These are phyloP conservation scores for Sanguinoderma infundibulare DNA, from an alignment of 1,284 basidiomycete species.

Conservation along the genomic window DNA sequence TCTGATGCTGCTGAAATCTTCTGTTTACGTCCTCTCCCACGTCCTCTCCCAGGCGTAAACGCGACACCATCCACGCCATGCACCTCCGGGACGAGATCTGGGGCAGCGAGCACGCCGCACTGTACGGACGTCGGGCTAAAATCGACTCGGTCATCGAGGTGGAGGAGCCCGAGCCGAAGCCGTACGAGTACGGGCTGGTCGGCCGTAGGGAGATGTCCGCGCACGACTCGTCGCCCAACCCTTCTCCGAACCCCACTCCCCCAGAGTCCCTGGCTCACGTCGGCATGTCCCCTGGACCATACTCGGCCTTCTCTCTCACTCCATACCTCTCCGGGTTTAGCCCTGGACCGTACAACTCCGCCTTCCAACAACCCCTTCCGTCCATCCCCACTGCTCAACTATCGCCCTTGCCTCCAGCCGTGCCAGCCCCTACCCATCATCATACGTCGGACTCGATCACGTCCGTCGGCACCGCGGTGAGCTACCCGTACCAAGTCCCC, in stretches of 20 bases:
- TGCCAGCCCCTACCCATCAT: background rate
- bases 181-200: conserved; percentile 35
- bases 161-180: conserved; percentile 30
- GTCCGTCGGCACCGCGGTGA: conserved; percentile 22
- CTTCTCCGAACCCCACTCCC: conserved; percentile 20
- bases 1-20: background rate
- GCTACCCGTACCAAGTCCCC: conserved; percentile 21
- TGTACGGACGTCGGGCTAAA: background rate
- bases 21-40: background rate
- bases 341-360: conserved; percentile 1
- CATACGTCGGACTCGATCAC: conserved; percentile 10
- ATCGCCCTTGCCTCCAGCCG: conserved; percentile 5
- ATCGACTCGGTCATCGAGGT: background rate
- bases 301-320: background rate
- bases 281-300: background rate
- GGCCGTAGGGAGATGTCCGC: conserved; percentile 26
- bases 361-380: conserved; percentile 2
- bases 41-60: conserved; percentile 22
- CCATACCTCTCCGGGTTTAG: background rate
- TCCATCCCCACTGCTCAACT: background rate
- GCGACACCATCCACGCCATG: conserved; percentile 7
- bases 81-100: conserved; percentile 7
- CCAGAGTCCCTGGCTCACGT: conserved; percentile 16
- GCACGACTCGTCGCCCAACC: conserved; percentile 14
- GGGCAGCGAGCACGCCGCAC: conserved; percentile 17